phyloP scores from a whole-genome alignment of 2,329 filamentous ascomycete genomes.

The Sodiomyces alkalinus region DNA sequence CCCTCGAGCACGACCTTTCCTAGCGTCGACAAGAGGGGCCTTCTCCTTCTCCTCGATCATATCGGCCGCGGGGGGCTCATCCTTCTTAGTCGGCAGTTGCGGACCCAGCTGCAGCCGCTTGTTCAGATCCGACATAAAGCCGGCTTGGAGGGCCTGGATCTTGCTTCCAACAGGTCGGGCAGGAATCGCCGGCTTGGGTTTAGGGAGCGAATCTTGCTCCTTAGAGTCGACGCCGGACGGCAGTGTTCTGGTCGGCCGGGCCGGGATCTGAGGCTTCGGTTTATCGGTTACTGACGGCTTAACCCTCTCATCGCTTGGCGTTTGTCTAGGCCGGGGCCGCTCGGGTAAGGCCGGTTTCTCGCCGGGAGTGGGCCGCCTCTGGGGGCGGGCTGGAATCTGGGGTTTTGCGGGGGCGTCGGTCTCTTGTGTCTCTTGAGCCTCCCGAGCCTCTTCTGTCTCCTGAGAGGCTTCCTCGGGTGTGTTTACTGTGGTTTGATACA shows the following conservation, averaged over 20 bases:
- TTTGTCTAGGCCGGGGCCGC: slow-evolving; percentile 36
- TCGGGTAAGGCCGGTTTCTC: slow-evolving; percentile 32
- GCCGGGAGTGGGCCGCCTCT: slow-evolving; percentile 22
- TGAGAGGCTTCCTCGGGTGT: slow-evolving; percentile 36
- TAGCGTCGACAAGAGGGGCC: slow-evolving; percentile 70
- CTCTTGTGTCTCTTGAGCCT: slow-evolving; percentile 21
- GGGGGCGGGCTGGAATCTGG: slow-evolving; percentile 40
- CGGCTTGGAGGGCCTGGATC: slow-evolving; percentile 79
- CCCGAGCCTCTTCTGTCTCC: no score
- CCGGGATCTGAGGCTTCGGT: slow-evolving; percentile 45
- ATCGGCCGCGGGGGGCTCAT: slow-evolving; percentile 8
- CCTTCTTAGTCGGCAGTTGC: slow-evolving; percentile 44
- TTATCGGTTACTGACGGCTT: slow-evolving; percentile 33
- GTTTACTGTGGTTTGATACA: slow-evolving; percentile 61
- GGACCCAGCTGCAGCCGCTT: slow-evolving; percentile 77
- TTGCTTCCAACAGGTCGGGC: slow-evolving; percentile 66
- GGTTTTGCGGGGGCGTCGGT: slow-evolving; percentile 33
- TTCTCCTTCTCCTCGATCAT: slow-evolving; percentile 30
- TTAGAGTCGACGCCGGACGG: slow-evolving; percentile 24
- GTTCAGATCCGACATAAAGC: slow-evolving; percentile 87
- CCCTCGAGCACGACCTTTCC: slow-evolving; percentile 80
- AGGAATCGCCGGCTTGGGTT: slow-evolving; percentile 73
- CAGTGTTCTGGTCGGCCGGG: slow-evolving; percentile 39
- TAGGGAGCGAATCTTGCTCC: slow-evolving; percentile 32
- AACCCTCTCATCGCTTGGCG: slow-evolving; percentile 21